phyloP scores from a whole-genome alignment of 1,139 yeast species.

The Magnusiomyces ingens region DNA sequence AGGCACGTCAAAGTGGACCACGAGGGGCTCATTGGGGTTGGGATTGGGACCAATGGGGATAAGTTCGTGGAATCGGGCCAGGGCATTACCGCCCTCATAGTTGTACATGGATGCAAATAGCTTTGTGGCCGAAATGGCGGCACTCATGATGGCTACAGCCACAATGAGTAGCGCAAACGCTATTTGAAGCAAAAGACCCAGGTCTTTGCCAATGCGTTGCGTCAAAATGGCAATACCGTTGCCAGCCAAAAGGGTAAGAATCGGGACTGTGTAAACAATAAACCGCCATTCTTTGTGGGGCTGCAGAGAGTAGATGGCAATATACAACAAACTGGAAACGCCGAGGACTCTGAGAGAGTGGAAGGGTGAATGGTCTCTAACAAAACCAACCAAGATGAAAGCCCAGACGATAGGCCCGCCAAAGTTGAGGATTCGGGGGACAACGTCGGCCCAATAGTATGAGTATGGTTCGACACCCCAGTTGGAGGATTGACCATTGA shows the following conservation, averaged over 20 bases:
- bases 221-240: slow-evolving; percentile 44
- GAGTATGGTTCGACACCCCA: slow-evolving; percentile 83
- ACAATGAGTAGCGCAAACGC: slow-evolving; percentile 25
- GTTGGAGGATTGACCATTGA: slow-evolving; percentile 59
- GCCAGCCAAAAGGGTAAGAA: slow-evolving; percentile 59
- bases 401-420: slow-evolving; percentile 56
- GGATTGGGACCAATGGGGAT: slow-evolving; percentile 23
- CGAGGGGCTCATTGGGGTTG: slow-evolving; percentile 16
- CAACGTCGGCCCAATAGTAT: slow-evolving; percentile 50
- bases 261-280: slow-evolving; percentile 66
- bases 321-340: slow-evolving; percentile 46
- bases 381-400: slow-evolving; percentile 40
- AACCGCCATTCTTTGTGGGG: slow-evolving; percentile 97
- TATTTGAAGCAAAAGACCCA: slow-evolving; percentile 2
- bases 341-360: slow-evolving; percentile 28
- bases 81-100: slow-evolving; percentile 86
- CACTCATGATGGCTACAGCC: slow-evolving; percentile 32
- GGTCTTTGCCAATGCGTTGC: background rate
- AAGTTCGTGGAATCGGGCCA: slow-evolving; percentile 45
- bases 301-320: slow-evolving; percentile 63
- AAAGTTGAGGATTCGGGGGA: slow-evolving; percentile 42
- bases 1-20: slow-evolving; percentile 68
- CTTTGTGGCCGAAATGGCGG: slow-evolving; percentile 44
- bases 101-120: slow-evolving; percentile 62
- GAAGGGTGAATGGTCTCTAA: background rate